Conservation (phyloP, 163 green algal genomes). For the Volvox carteri region DNA sequence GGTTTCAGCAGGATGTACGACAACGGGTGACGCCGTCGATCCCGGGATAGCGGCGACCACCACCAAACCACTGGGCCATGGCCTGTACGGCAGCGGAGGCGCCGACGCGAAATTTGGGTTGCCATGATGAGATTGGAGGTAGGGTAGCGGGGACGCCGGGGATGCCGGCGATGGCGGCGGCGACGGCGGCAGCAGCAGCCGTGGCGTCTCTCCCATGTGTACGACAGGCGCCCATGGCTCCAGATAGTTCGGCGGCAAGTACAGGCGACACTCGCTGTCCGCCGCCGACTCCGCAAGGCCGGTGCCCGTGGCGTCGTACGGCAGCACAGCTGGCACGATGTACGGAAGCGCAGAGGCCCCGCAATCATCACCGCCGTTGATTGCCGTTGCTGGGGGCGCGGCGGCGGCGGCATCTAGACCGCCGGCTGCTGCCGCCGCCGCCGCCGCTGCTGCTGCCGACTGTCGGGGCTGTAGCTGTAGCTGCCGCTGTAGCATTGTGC, state of each 20-base stretch:
- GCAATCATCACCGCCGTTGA: not conserved
- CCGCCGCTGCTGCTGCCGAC: not conserved
- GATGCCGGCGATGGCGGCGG: not conserved
- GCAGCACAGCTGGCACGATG: not conserved
- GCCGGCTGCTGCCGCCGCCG: not conserved
- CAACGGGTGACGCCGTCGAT: not conserved
- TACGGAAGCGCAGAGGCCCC: not conserved
- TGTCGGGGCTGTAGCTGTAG: too few relatives aligned
- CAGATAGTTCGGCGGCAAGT: not conserved
- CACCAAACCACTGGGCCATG: not conserved
- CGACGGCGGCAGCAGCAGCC: not conserved
- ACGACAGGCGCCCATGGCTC: not conserved
- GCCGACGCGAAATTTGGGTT: too few relatives aligned
- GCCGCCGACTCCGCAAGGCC: not conserved
- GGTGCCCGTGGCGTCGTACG: not conserved
- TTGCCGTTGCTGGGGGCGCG: not conserved
- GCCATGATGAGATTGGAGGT: too few relatives aligned
- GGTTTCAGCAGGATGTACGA: conserved; percentile 7
- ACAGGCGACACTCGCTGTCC: not conserved
- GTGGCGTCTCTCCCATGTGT: not conserved
- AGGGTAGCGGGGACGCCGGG: not conserved
- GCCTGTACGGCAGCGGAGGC: not conserved
- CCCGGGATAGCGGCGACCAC: not conserved
- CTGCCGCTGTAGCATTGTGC: too few relatives aligned
- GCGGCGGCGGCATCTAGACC: not conserved